phyloP scores from a whole-genome alignment of 2,329 filamentous ascomycete genomes.

The Aschersonia sp. region DNA sequence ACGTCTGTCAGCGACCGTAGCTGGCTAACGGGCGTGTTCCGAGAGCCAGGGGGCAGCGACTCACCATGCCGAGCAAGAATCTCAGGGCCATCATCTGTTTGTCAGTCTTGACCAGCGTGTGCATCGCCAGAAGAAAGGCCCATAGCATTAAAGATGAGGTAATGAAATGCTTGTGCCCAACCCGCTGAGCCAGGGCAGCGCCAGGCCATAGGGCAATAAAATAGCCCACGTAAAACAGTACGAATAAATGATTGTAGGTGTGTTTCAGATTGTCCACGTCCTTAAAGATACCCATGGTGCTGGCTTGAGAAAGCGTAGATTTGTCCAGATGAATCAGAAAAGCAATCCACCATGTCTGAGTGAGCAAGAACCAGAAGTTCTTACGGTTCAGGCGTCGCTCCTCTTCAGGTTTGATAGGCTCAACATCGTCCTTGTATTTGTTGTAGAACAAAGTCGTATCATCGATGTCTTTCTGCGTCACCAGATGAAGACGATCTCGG shows the following conservation, averaged over 20 bases:
- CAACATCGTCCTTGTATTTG: constrained; percentile 6
- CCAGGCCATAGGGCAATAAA: constrained; percentile 11
- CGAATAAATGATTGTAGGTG: constrained; percentile 10
- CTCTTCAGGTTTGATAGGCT: constrained; percentile 3
- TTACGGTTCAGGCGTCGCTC: constrained; percentile 6
- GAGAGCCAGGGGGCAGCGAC: not conserved
- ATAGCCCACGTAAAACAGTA: constrained; percentile 11
- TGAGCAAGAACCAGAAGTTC: constrained; percentile 11
- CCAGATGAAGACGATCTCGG: constrained; percentile 2
- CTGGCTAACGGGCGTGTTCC: not conserved
- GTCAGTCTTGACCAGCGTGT: constrained; percentile 9
- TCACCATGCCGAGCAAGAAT: constrained; percentile 11
- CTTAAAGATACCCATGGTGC: constrained; percentile 12
- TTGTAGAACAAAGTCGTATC: constrained; percentile 12
- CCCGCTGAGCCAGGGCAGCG: constrained; percentile 8
- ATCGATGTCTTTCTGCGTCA: constrained; percentile 8
- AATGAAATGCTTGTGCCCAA: constrained; percentile 12
- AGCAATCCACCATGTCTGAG: constrained; percentile 10
- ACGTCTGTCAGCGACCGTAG: no score
- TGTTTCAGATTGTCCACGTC: constrained; percentile 9
- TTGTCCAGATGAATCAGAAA: constrained; percentile 13
- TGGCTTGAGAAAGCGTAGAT: constrained; percentile 10
- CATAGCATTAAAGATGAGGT: constrained; percentile 9
- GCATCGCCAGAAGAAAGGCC: constrained; percentile 10
- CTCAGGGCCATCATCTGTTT: constrained; percentile 9